phyloP scores from a whole-genome alignment of 495 filamentous ascomycete species.

The Hyaloscypha bicolor region DNA sequence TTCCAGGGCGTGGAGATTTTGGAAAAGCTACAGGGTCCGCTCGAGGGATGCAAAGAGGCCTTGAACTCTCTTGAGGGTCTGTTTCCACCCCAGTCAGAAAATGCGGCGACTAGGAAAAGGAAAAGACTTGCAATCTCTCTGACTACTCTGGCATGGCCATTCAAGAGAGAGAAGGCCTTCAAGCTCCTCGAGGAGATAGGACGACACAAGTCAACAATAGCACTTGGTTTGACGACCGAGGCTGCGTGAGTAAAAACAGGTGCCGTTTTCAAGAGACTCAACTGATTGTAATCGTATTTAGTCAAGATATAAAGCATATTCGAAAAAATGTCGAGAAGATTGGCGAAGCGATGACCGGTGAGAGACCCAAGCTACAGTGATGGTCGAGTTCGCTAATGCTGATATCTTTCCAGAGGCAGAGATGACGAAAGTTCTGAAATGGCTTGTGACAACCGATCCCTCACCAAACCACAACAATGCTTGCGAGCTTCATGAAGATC shows the following conservation, averaged over 20 bases:
- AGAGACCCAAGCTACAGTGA: background rate
- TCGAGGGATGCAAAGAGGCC: conserved; percentile 1
- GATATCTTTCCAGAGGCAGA: background rate
- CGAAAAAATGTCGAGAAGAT: background rate
- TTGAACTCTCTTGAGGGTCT: background rate
- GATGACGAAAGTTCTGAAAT: background rate
- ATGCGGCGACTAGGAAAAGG: background rate
- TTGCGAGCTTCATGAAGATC: background rate
- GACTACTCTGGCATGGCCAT: conserved; percentile 13
- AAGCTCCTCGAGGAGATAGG: conserved; percentile 4
- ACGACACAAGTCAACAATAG: conserved; percentile 2
- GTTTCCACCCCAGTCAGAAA: conserved; percentile 2
- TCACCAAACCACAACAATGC: background rate
- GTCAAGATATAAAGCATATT: background rate
- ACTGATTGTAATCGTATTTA: background rate
- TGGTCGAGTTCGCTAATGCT: background rate
- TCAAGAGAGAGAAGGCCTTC: conserved; percentile 4
- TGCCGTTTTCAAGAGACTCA: background rate
- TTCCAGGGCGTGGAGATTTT: background rate
- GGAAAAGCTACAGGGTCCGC: conserved; percentile 1
- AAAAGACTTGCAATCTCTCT: background rate
- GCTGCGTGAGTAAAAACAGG: background rate
- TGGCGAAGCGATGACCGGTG: background rate
- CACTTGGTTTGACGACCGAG: conserved; percentile 7
- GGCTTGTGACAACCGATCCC: conserved; percentile 10